Evolutionary conservation across 1,284 basidiomycete species (phyloP).

Genomic region (Pseudozyma thailandica): DNA sequence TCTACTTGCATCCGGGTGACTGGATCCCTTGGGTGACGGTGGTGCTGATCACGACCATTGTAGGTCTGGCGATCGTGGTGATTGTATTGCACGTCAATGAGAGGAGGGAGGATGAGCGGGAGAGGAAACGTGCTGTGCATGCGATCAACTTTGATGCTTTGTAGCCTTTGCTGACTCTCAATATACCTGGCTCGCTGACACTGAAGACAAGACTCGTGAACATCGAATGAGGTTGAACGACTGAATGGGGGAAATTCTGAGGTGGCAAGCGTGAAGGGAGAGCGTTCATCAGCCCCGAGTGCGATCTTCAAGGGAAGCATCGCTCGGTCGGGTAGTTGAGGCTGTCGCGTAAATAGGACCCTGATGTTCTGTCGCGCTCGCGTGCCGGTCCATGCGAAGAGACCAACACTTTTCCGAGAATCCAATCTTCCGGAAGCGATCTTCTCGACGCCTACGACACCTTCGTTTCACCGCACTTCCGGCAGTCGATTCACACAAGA

Average conservation of each 20-base stretch:
- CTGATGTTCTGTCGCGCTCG: constrained; percentile 1
- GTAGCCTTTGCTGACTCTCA: constrained; percentile 65
- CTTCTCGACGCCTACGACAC: no score
- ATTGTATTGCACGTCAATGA: constrained; percentile 89
- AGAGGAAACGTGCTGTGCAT: constrained; percentile 84
- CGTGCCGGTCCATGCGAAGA: constrained; percentile 1
- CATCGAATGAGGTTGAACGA: not conserved
- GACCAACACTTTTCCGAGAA: not conserved
- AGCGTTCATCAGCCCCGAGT: no score
- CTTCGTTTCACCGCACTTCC: not conserved
- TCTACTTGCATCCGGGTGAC: constrained; percentile 91
- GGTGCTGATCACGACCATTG: constrained; percentile 80
- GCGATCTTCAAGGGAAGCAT: no score
- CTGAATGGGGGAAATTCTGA: no score
- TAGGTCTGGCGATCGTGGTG: constrained; percentile 82
- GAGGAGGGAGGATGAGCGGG: constrained; percentile 91
- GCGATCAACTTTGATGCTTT: constrained; percentile 97
- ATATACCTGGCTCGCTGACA: not conserved
- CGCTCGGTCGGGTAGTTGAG: not conserved
- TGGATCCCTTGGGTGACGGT: constrained; percentile 98
- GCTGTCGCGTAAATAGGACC: constrained; percentile 25
- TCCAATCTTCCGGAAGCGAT: no score
- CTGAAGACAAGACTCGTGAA: no score
- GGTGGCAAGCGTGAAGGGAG: no score
- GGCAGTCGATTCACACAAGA: not conserved